These are phyloP conservation scores for Camellia lanceoleosa DNA, from an alignment of 148 eudicot species.

Conservation along the genomic window DNA sequence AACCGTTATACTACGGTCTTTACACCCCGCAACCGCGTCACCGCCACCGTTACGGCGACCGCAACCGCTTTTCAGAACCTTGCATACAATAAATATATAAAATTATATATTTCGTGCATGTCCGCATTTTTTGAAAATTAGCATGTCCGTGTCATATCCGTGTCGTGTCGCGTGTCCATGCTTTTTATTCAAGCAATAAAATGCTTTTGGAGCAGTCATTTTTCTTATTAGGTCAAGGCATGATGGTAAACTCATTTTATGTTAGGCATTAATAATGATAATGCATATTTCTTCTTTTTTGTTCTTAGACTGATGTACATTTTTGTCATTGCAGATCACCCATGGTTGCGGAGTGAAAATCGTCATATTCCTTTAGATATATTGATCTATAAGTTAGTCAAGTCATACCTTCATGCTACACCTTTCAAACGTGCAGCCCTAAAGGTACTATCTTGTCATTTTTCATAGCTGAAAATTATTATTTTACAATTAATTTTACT, in stretches of 20 bases:
- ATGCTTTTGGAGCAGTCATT: not conserved
- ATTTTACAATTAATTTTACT: not conserved
- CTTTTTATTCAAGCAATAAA: not conserved
- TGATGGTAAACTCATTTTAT: not conserved
- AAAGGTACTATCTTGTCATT: slow-evolving; percentile 27
- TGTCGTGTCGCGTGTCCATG: no score
- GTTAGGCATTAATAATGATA: not conserved
- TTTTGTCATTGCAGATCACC: slow-evolving; percentile 37
- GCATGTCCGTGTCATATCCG: no score
- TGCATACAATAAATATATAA: no score
- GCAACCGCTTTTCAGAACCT: no score
- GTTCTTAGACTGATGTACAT: slow-evolving; percentile 6
- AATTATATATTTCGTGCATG: no score
- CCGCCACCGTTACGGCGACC: no score
- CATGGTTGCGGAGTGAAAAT: slow-evolving; percentile 43
- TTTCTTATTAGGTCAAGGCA: not conserved
- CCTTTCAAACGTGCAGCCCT: slow-evolving; percentile 47
- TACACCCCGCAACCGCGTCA: no score
- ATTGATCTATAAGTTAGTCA: slow-evolving; percentile 42
- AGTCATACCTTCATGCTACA: slow-evolving; percentile 43
- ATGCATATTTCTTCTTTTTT: not conserved
- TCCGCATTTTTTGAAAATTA: no score
- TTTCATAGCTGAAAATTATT: not conserved
- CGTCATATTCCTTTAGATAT: slow-evolving; percentile 45
- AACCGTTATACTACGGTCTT: no score